Evolutionary conservation across 169 alveolate genomes (phyloP).

Genomic region (Nephromyces sp.): DNA sequence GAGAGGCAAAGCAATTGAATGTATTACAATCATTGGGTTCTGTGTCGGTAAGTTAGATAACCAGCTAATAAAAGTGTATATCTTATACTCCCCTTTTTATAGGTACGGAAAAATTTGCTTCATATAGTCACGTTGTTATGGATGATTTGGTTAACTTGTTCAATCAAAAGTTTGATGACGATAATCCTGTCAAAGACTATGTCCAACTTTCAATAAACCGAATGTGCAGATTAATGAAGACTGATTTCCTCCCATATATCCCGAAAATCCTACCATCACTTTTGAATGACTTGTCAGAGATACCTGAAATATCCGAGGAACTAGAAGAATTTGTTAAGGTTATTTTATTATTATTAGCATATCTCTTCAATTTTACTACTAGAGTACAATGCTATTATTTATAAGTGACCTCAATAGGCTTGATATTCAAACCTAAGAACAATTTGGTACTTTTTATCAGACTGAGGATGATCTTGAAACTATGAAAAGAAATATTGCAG

Average conservation of each 20-base stretch:
- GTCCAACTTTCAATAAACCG: constrained; percentile 72
- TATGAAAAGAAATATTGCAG: neutral
- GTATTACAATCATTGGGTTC: constrained; percentile 75
- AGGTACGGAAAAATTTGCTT: neutral
- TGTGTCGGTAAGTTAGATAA: constrained; percentile 49
- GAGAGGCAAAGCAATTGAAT: constrained; percentile 78
- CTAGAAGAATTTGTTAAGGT: neutral
- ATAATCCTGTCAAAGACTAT: constrained; percentile 75
- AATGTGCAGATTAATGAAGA: constrained; percentile 69
- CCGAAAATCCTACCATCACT: constrained; percentile 70
- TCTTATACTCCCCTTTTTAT: neutral
- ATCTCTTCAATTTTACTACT: neutral
- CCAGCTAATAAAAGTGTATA: no score
- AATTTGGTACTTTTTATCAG: neutral
- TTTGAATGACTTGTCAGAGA: constrained; percentile 2
- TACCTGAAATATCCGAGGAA: constrained; percentile 9
- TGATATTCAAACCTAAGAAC: neutral
- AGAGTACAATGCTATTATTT: neutral
- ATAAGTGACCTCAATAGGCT: neutral
- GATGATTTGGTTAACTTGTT: neutral
- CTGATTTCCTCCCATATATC: constrained; percentile 66
- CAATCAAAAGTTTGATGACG: constrained; percentile 59
- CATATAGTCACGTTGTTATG: neutral
- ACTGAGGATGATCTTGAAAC: neutral
- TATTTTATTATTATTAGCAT: neutral